Conservation (phyloP, 2,329 filamentous ascomycete species). For the Pestalotiopsis sp. region DNA sequence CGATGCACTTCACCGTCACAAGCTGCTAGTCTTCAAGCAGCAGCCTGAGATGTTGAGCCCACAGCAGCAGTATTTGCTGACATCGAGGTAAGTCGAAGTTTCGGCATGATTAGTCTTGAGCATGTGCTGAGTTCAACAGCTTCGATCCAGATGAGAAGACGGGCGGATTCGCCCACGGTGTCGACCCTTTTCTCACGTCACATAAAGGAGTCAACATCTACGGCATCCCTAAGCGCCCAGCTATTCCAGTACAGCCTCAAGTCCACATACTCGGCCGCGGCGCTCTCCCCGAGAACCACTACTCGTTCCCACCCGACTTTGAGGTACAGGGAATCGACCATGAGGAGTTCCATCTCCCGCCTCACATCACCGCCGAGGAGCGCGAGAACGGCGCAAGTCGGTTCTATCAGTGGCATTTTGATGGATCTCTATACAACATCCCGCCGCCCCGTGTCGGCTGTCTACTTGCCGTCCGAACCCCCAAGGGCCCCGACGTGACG, state of each 20-base stretch:
- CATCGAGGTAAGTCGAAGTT: conserved; percentile 19
- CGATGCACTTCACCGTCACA: conserved; percentile 67
- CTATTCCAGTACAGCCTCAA: conserved; percentile 77
- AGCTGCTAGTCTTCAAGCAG: conserved; percentile 72
- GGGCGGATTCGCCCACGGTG: conserved; percentile 39
- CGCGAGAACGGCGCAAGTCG: conserved; percentile 41
- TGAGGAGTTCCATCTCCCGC: conserved; percentile 38
- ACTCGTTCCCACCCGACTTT: conserved; percentile 38
- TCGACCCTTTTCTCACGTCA: conserved; percentile 34
- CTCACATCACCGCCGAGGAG: conserved; percentile 36
- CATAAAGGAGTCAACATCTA: conserved; percentile 38
- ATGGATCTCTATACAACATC: conserved; percentile 75
- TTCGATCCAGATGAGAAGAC: conserved; percentile 37
- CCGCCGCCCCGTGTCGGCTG: conserved; percentile 76
- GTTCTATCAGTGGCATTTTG: conserved; percentile 82
- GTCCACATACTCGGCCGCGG: conserved; percentile 83
- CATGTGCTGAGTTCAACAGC: conserved; percentile 15
- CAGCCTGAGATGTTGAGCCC: conserved; percentile 54
- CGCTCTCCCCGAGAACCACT: conserved; percentile 61
- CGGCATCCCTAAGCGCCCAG: conserved; percentile 33
- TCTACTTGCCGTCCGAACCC: conserved; percentile 74
- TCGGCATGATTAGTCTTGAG: neutral
- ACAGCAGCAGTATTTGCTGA: conserved; percentile 37
- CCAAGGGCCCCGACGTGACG: conserved; percentile 65
- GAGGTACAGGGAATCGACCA: conserved; percentile 40